Conservation (phyloP, 2,329 filamentous ascomycete genomes). For the Colletotrichum siamense region DNA sequence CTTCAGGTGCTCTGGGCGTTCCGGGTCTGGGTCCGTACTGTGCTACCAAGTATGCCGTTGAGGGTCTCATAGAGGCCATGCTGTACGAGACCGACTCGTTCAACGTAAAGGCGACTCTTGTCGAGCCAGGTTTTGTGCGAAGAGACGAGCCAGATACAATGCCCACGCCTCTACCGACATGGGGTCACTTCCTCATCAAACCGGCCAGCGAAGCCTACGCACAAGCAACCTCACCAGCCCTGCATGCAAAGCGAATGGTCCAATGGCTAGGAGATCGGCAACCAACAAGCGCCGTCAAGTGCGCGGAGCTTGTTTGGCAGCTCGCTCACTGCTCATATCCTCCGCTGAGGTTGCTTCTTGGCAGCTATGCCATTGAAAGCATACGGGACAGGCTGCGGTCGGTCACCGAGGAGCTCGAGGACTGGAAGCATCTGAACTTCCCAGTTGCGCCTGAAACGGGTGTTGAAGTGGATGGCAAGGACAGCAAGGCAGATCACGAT, state of each 20-base stretch:
- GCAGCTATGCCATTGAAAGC: slow-evolving; percentile 94
- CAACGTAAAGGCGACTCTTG: slow-evolving; percentile 91
- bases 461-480: slow-evolving; percentile 9
- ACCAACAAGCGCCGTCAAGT: slow-evolving; percentile 90
- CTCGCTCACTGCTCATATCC: slow-evolving; percentile 94
- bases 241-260: slow-evolving; percentile 89
- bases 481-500: slow-evolving; percentile 9
- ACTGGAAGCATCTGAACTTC: slow-evolving; percentile 89
- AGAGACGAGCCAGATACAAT: slow-evolving; percentile 76
- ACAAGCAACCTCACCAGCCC: slow-evolving; percentile 77
- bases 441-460: slow-evolving; percentile 44
- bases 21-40: slow-evolving; percentile 94
- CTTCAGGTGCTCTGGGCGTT: slow-evolving; percentile 89
- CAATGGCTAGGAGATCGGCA: slow-evolving; percentile 95
- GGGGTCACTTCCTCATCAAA: slow-evolving; percentile 93
- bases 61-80: slow-evolving; percentile 95
- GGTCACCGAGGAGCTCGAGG: slow-evolving; percentile 93
- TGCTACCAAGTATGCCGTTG: slow-evolving; percentile 95
- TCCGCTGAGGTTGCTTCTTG: slow-evolving; percentile 83
- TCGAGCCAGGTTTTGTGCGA: slow-evolving; percentile 88
- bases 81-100: slow-evolving; percentile 92
- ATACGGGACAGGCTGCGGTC: slow-evolving; percentile 88
- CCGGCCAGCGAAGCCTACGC: slow-evolving; percentile 83
- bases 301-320: slow-evolving; percentile 93
- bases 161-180: slow-evolving; percentile 71